These are phyloP conservation scores for Cercospora sp. DNA, from an alignment of 2,329 filamentous ascomycete species.

Conservation along the genomic window DNA sequence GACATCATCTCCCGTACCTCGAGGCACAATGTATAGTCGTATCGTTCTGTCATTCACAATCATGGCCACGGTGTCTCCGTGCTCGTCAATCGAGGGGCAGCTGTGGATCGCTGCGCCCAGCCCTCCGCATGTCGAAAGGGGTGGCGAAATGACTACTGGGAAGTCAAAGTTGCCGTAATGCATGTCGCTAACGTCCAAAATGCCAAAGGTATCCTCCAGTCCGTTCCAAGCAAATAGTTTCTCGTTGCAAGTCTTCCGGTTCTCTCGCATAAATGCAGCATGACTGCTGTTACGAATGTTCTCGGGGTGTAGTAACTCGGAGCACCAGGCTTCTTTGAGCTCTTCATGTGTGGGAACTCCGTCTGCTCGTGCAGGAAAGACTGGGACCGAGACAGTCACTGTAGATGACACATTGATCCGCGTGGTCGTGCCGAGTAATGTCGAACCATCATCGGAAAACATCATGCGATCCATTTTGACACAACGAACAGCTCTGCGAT, in stretches of 20 bases:
- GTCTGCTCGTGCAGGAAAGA: constrained; percentile 37
- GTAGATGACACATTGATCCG: constrained; percentile 40
- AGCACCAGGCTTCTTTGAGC: constrained; percentile 43
- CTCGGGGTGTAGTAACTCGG: constrained; percentile 40
- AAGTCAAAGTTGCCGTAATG: constrained; percentile 41
- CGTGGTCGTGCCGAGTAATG: constrained; percentile 41
- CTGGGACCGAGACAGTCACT: constrained; percentile 39
- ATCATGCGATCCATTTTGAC: constrained; percentile 39
- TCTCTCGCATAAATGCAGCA: constrained; percentile 40
- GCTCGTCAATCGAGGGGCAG: constrained; percentile 40
- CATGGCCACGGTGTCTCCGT: constrained; percentile 41
- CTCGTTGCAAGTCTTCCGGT: constrained; percentile 35
- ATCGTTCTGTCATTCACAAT: constrained; percentile 42
- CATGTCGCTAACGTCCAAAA: constrained; percentile 38
- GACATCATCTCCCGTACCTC: constrained; percentile 31
- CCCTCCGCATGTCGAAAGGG: constrained; percentile 40
- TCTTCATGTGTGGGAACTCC: constrained; percentile 39
- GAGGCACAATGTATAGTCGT: constrained; percentile 40
- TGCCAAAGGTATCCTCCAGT: constrained; percentile 40
- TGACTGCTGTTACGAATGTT: constrained; percentile 43
- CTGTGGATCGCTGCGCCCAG: constrained; percentile 41
- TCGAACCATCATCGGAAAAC: constrained; percentile 42
- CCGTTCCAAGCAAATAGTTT: constrained; percentile 42
- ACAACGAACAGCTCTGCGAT: constrained; percentile 40
- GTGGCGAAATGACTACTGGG: constrained; percentile 41